phyloP scores from a whole-genome alignment of 352 stramenopile species.

The Phytopythium vexans region DNA sequence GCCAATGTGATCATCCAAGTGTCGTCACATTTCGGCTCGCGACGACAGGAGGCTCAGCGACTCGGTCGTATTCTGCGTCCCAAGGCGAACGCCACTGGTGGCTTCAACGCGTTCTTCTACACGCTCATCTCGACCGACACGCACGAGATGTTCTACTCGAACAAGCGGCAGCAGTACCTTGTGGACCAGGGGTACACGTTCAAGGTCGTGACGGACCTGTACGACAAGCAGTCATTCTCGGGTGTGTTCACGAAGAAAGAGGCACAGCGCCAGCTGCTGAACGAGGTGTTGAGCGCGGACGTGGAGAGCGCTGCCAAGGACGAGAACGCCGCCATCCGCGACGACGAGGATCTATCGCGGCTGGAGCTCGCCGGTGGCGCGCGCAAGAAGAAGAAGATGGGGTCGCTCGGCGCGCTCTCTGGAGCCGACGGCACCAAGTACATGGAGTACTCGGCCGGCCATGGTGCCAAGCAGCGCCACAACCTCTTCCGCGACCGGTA shows the following conservation, averaged over 20 bases:
- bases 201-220: conserved; percentile 98
- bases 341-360: conserved; percentile 79
- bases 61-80: conserved; percentile 98
- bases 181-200: conserved; percentile 99
- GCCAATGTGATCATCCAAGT: conserved; percentile 99
- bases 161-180: conserved; percentile 99
- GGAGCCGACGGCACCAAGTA: conserved; percentile 79
- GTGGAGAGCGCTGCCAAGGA: conserved; percentile 80
- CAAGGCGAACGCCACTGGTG: conserved; percentile 94
- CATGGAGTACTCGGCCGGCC: conserved; percentile 84
- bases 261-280: conserved; percentile 67
- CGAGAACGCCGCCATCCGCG: conserved; percentile 78
- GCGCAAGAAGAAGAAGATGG: conserved; percentile 79
- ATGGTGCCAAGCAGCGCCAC: conserved; percentile 81
- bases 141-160: conserved; percentile 99
- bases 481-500: conserved; percentile 87
- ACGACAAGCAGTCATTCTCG: conserved; percentile 72
- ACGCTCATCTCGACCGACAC: conserved; percentile 99
- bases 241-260: conserved; percentile 83
- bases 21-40: conserved; percentile 97
- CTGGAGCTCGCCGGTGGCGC: conserved; percentile 51
- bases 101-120: conserved; percentile 99
- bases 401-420: conserved; percentile 71
- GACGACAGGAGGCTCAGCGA: conserved; percentile 99
- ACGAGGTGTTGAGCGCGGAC: conserved; percentile 78